Evolutionary conservation across 108 stramenopile genomes (phyloP), one percentile per base, ranked within the genome.

Genomic region (Cyclotella choctawhatcheeana): DNA sequence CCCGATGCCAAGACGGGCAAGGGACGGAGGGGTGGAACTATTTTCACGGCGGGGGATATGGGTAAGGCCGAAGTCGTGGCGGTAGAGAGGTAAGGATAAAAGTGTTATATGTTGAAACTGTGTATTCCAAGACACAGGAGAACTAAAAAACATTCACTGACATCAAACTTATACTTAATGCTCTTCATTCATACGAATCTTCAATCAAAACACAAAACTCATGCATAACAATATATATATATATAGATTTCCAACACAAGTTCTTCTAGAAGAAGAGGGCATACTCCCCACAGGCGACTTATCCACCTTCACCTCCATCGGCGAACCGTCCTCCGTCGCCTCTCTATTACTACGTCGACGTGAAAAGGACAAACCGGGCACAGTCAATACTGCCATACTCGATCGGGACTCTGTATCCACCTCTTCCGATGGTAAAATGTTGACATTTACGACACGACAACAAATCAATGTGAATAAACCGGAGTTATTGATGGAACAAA

Each of bases 11-110:
- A 90, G 44, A 93, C 89, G 17, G 91, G 91, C 7, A 82, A 92
- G 60, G 91, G 91, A 31, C 73, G 93, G 33, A 65, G 91, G 45
- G 93, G 93, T 10, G 81, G 88, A 3, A 91, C 85, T 31, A 92
- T 94, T 29, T 94, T 92, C 64, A 94, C 90, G 10, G 91, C 91
- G 5, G 93, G 93, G 43, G 85, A 94, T 59, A 89, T 94, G 91
- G 76, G 82, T 16, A 92, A 90, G 65, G 93, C 93, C 17, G 88
- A 89, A 73, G 87, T 94, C 1, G 76, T 94, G 56, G 91, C 93
- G 32, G 89, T 94, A 2, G 93, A 94, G 65, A 73, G 86, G 74
- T 84, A 54, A 45, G 69, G n/a, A n/a, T n/a, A n/a, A n/a, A 0
- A n/a, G 7, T 68, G 25, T 59, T 18, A 2, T 58, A 3, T 1